Base-by-base conservation (phyloP, 2,329 filamentous ascomycete genomes). In the Lecanicillium sp. region DNA sequence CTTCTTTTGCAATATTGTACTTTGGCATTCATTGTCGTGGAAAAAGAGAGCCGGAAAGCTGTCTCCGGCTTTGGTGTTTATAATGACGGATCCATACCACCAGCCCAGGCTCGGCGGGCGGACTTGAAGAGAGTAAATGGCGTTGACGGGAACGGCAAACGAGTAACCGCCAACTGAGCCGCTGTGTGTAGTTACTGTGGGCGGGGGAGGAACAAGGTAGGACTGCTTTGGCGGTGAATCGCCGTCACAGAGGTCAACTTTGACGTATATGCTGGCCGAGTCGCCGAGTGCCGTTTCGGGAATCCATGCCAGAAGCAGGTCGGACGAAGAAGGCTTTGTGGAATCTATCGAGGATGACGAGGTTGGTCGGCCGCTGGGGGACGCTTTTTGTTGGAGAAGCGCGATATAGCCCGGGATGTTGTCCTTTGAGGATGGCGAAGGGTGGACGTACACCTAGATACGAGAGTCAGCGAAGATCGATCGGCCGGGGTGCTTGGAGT, bases 11-110 rank as follows among this genome's bases (percentile, higher is more conserved):
- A 94, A 64, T 17, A 97, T 94, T 0, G 92, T 98, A 38, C 85
- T 94, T 62, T 95, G 85, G 54, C 92, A 98, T 65, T 98, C 92
- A 46, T 81, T 88, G 55, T 98, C 92, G 58, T 98, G 92, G 64
- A 98, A 98, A 65, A 98, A 98, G 2, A 98, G 68, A 0, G 92
- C 88, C 0, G 92, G 92, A 49, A 97, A 95, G 57, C 86, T 92
- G 57, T 97, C 89, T 4, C 94, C 94, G 1, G 84, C 80, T 11
- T 85, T 73, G 1, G 86, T 87, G 58, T 98, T 98, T 65, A 98
- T 87, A 41, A 98, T 83, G 19, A 98, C 65, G 46, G 88, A 95
- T 25, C 92, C 92, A 58, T 94, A 96, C 92, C 92, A 98, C 94
- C 92, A 98, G 13, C 92, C 94, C 7, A 95, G 65, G 57, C 87